A percentile compares a stretch with the other conserved stretches of the same genome.
Evolutionary conservation across 106 monocot genomes (phyloP).

Genomic region (Posidonia australis): DNA sequence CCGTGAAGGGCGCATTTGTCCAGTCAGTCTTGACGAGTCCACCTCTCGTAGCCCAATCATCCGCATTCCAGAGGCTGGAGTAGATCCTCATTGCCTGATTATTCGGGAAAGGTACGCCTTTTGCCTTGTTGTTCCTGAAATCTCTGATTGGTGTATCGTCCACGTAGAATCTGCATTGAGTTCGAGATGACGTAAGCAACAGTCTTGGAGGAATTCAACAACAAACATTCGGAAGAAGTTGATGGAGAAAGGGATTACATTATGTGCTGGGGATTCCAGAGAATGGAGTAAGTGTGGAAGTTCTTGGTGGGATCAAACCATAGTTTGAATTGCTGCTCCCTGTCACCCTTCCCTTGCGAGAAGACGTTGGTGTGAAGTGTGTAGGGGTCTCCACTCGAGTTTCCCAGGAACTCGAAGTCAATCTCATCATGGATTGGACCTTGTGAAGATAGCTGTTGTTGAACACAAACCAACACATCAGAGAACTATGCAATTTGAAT

Average conservation of each 20-base stretch:
- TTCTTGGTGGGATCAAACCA: conserved; percentile 24
- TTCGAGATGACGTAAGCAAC: neutral
- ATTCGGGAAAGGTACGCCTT: conserved; percentile 18
- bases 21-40: conserved; percentile 21
- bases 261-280: conserved; percentile 25
- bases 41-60: conserved; percentile 17
- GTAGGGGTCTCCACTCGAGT: conserved; percentile 22
- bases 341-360: conserved; percentile 23
- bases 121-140: conserved; percentile 15
- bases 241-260: conserved; percentile 9
- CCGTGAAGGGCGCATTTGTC: conserved; percentile 9
- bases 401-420: conserved; percentile 26
- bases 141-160: conserved; percentile 13
- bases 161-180: conserved; percentile 9
- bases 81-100: conserved; percentile 22
- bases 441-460: conserved; percentile 18
- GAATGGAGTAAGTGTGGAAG: conserved; percentile 28
- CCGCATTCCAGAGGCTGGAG: conserved; percentile 20
- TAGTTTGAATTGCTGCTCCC: conserved; percentile 25
- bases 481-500: neutral
- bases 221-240: neutral
- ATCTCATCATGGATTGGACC: conserved; percentile 24
- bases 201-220: neutral
- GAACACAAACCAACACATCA: neutral
- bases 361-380: conserved; percentile 31